A percentile compares a stretch with the other conserved stretches of the same genome.
phyloP scores from a whole-genome alignment of 2,329 filamentous ascomycete species.

The Aspergillus piperis region DNA sequence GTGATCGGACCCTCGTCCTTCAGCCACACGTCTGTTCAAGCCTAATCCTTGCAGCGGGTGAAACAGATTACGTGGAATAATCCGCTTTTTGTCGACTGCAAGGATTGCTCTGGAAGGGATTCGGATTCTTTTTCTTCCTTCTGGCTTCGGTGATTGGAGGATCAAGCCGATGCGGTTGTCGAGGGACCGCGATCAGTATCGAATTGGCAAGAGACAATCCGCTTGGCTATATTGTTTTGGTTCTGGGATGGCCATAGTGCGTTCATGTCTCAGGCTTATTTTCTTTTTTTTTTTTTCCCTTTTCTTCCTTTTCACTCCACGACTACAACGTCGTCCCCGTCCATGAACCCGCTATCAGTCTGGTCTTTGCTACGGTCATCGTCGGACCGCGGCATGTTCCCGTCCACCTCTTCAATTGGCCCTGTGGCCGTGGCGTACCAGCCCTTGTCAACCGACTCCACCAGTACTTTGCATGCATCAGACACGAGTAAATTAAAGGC shows the following conservation, averaged over 20 bases:
- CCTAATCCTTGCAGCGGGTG: background rate
- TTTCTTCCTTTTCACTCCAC: slow-evolving; percentile 27
- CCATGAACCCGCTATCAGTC: slow-evolving; percentile 31
- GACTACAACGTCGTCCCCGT: slow-evolving; percentile 39
- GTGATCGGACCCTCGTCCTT: slow-evolving; percentile 6
- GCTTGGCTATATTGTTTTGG: too few relatives aligned
- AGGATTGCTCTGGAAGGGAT: background rate
- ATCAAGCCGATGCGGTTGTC: too few relatives aligned
- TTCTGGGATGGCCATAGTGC: too few relatives aligned
- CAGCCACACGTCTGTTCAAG: background rate
- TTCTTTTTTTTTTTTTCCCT: background rate
- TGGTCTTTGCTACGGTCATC: slow-evolving; percentile 12
- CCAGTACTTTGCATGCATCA: slow-evolving; percentile 41
- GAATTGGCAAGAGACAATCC: too few relatives aligned
- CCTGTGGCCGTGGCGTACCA: slow-evolving; percentile 40
- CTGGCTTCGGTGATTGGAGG: too few relatives aligned
- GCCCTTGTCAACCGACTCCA: slow-evolving; percentile 42
- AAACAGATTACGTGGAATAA: slow-evolving; percentile 2
- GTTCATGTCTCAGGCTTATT: background rate
- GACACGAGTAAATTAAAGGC: slow-evolving; percentile 44
- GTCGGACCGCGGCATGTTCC: slow-evolving; percentile 20
- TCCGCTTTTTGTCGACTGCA: background rate
- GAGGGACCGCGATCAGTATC: too few relatives aligned
- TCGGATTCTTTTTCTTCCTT: background rate
- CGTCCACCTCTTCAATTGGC: slow-evolving; percentile 21